Conservation (phyloP, 73 alveolate genomes). For the Paramecium bursaria region DNA sequence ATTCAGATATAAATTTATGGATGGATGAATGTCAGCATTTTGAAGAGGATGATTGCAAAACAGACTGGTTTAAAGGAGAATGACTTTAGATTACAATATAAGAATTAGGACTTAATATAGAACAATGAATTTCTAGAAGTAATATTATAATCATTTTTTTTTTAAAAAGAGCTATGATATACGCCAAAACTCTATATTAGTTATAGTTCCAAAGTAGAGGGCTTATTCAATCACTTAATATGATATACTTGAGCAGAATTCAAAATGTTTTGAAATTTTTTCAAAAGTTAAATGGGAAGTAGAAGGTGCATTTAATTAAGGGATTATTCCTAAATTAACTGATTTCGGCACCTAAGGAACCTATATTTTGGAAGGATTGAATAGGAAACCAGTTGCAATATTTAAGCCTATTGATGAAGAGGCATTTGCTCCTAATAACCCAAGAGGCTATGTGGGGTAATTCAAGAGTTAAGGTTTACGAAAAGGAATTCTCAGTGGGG, state of each 20-base stretch:
- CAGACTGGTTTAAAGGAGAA: slow-evolving; percentile 55
- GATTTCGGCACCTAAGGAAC: slow-evolving; percentile 98
- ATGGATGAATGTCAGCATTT: slow-evolving; percentile 47
- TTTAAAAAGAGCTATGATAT: background rate
- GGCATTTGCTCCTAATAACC: slow-evolving; percentile 98
- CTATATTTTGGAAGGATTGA: slow-evolving; percentile 82
- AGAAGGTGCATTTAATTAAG: slow-evolving; percentile 78
- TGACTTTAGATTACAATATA: slow-evolving; percentile 4
- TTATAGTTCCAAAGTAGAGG: slow-evolving; percentile 40
- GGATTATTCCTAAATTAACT: slow-evolving; percentile 92
- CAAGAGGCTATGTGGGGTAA: slow-evolving; percentile 89
- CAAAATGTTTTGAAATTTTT: background rate
- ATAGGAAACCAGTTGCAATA: slow-evolving; percentile 82
- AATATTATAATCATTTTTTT: background rate
- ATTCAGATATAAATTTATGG: slow-evolving; percentile 10
- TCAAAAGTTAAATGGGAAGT: slow-evolving; percentile 42
- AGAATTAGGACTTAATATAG: slow-evolving; percentile 8
- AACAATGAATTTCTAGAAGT: slow-evolving; percentile 13
- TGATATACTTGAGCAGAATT: background rate
- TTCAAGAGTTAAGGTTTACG: slow-evolving; percentile 88
- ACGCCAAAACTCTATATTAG: background rate
- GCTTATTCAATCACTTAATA: background rate
- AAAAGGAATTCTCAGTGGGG: slow-evolving; percentile 96
- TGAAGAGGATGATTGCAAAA: slow-evolving; percentile 14
- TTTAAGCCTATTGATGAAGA: slow-evolving; percentile 99